Conservation (phyloP, 345 rosid genomes). For the Mercurialis annua region DNA sequence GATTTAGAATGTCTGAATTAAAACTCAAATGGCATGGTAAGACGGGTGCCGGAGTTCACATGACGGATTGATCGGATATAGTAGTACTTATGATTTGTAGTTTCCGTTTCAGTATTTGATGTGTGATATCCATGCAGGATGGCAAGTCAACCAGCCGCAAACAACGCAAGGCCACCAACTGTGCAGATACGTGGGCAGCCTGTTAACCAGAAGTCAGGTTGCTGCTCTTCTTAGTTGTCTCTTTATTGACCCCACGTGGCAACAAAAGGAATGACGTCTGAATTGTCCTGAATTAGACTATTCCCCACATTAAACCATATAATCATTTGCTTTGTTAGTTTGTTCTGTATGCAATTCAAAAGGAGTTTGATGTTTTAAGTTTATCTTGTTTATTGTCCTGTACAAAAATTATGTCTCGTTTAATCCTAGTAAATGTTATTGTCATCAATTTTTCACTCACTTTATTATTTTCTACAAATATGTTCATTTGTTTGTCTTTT, state of each 20-base stretch:
- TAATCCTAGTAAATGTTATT: constrained; percentile 11
- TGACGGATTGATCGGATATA: no score
- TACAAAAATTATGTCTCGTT: constrained; percentile 12
- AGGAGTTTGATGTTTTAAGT: not conserved
- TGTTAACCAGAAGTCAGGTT: constrained; percentile 84
- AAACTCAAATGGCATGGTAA: no score
- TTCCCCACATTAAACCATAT: not conserved
- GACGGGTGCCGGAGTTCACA: no score
- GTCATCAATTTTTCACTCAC: not conserved
- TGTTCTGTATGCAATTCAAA: constrained; percentile 3
- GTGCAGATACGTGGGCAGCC: constrained; percentile 96
- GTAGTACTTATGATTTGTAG: not conserved
- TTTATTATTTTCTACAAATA: not conserved
- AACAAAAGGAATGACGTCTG: constrained; percentile 1
- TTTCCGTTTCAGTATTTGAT: not conserved
- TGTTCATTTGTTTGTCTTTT: not conserved
- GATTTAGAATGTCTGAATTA: no score
- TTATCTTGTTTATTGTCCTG: constrained; percentile 2
- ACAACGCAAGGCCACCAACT: constrained; percentile 74
- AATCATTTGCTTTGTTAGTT: constrained; percentile 11
- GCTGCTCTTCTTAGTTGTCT: constrained; percentile 70
- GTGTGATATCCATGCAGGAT: constrained; percentile 50
- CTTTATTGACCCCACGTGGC: not conserved
- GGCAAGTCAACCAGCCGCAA: constrained; percentile 87
- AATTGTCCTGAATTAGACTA: constrained; percentile 14